Evolutionary conservation across 257 asterid genomes (phyloP), one percentile per base, ranked within the genome.

Genomic region (Salvia hispanica): DNA sequence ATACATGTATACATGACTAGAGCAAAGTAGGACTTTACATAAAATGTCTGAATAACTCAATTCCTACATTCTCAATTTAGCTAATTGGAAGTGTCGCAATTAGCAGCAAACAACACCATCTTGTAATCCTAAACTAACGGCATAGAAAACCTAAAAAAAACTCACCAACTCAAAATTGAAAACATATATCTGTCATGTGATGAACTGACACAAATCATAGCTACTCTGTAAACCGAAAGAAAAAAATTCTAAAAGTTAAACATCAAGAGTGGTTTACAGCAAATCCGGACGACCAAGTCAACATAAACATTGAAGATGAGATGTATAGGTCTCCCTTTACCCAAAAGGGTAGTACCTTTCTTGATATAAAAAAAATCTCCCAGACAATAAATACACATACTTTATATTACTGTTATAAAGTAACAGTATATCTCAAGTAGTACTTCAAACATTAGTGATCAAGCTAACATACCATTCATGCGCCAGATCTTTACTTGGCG

Each of bases 401-500:
- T 31, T 47, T 10, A 34, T 53, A 46, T 53, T 6, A 53, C 16
- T 13, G 2, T 43, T 34, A 58, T 16, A 28, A 59, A 37, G 34
- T 15, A 66, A 66, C 12, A 65, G 39, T 31, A 61, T 57, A 46
- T 47, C 36, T 57, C 54, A 53, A 42, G 58, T 43, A 67, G 52
- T 15, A 25, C 0, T 11, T 36, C 8, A 40, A 31, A 66, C 21
- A 69, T 46, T 6, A 42, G 57, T 33, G 58, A 43, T 62, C 61
- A 37, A 71, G 67, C 62, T 15, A 36, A n/a, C 79, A 58, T 91
- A 90, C 97, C 97, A 79, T 94, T 94, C 99, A 94, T 94, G 72
- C 97, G 87, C 99, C 99, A 94, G 73, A 91, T 88, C 72, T 94
- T 94, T 33, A 94, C 96, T 81, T 91, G 97, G 64, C 99, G 99